Conservation (phyloP, 306 rosid genomes). For the Spatholobus suberectus region DNA sequence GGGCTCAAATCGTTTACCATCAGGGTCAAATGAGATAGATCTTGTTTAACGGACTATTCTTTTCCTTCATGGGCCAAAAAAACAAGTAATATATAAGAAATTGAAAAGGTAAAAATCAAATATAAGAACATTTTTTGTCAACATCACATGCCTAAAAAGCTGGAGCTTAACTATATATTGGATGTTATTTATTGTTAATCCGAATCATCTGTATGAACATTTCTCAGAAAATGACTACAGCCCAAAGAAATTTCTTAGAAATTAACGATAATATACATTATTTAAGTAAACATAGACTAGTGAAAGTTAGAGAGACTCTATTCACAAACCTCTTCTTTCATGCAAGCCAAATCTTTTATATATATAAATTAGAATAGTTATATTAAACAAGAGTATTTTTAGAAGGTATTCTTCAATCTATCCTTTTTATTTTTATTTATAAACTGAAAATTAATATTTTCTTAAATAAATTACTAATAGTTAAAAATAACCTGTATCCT, state of each 20-base stretch:
- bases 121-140: too few relatives aligned
- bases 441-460: too few relatives aligned
- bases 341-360: background rate
- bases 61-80: background rate
- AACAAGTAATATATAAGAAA: background rate
- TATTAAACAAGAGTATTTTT: too few relatives aligned
- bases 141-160: too few relatives aligned
- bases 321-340: background rate
- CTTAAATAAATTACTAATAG: too few relatives aligned
- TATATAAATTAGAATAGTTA: too few relatives aligned
- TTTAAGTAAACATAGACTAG: background rate
- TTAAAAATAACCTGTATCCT: too few relatives aligned
- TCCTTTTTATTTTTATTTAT: too few relatives aligned
- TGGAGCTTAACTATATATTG: too few relatives aligned
- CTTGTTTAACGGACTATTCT: background rate
- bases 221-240: background rate
- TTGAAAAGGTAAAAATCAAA: background rate
- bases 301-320: background rate
- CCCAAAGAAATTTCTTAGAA: background rate
- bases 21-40: background rate
- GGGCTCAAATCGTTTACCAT: background rate
- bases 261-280: background rate
- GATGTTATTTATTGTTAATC: too few relatives aligned
- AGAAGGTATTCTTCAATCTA: too few relatives aligned
- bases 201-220: too few relatives aligned